These are phyloP conservation scores for Cryptosporidium sp. DNA, from an alignment of 169 alveolate genomes.

Conservation along the genomic window DNA sequence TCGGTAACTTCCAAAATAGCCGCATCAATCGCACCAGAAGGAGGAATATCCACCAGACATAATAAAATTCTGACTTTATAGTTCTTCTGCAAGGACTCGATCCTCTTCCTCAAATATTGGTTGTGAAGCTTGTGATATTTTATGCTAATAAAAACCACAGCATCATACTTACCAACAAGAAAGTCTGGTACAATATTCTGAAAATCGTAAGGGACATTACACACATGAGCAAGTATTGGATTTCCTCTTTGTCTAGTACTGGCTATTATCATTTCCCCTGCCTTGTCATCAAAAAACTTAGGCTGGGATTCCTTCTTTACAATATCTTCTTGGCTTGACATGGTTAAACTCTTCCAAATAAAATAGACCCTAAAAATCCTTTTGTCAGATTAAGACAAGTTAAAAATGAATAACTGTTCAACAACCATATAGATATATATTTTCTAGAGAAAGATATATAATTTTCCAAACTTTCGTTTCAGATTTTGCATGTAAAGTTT, in stretches of 20 bases:
- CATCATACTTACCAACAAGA: constrained; percentile 77
- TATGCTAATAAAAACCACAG: constrained; percentile 76
- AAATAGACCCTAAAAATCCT: background rate
- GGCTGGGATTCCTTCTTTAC: background rate
- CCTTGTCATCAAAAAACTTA: constrained; percentile 23
- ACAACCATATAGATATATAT: background rate
- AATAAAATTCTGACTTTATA: constrained; percentile 61
- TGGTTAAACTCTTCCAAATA: background rate
- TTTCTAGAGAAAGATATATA: no score
- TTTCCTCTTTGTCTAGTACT: constrained; percentile 77
- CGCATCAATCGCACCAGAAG: constrained; percentile 46
- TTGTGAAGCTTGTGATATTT: constrained; percentile 78
- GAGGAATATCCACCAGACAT: constrained; percentile 73
- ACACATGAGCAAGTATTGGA: constrained; percentile 53
- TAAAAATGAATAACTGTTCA: background rate
- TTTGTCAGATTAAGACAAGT: background rate
- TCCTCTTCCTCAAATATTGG: constrained; percentile 73
- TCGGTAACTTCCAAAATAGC: constrained; percentile 52
- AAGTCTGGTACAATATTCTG: constrained; percentile 78
- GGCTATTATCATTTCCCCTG: constrained; percentile 71
- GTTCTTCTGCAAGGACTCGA: constrained; percentile 71
- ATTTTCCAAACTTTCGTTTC: background rate
- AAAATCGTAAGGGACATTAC: constrained; percentile 68
- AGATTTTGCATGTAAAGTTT: background rate
- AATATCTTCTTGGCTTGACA: background rate